Evolutionary conservation across 768 basidiomycete species (phyloP), one percentile per base, ranked within the genome.

Genomic region (Tylopilus balloui): DNA sequence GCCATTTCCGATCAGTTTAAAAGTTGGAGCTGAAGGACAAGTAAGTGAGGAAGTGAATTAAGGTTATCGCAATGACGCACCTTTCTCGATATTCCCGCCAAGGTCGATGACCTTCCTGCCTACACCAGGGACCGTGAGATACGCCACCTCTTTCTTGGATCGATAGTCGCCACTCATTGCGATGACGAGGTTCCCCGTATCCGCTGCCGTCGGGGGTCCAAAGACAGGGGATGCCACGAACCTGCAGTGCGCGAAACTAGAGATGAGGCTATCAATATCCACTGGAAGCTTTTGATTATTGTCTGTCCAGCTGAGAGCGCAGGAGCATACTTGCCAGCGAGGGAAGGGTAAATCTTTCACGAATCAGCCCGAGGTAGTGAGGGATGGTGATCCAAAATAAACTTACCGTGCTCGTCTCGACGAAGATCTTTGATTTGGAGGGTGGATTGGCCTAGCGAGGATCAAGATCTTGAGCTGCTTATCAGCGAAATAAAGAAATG

Each of bases 21-120:
- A 78, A 9, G 79, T 81, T 5, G 80, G 77, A 13, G 84, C 84
- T 86, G 45, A 48, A 52, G 25, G 31, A 11, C 14, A 28, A 34
- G 27, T 25, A 35, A 19, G 24, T 52, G 41, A 49, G 25, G 24
- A 37, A 19, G 37, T 11, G 23, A n/a, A 17, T 17, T 7, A 19
- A 52, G 15, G 11, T 14, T 38, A n/a, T 8, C 7, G n/a, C 31
- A 27, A 28, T 20, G 11, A 50, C 57, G 8, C 27, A 78, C 87
- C 90, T 69, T 88, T 86, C 70, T 92, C 88, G 27, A 93, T 74
- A 64, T 94, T 91, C 21, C 79, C 83, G 21, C 92, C 92, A 11
- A 95, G 75, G 64, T 94, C 92, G 19, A 84, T 67, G 25, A 83
- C 80, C 63, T 88, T 92, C 52, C 79, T 73, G 17, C 83, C 92